Base-by-base conservation (phyloP, 768 basidiomycete genomes). In the Leccinum incarnatum region DNA sequence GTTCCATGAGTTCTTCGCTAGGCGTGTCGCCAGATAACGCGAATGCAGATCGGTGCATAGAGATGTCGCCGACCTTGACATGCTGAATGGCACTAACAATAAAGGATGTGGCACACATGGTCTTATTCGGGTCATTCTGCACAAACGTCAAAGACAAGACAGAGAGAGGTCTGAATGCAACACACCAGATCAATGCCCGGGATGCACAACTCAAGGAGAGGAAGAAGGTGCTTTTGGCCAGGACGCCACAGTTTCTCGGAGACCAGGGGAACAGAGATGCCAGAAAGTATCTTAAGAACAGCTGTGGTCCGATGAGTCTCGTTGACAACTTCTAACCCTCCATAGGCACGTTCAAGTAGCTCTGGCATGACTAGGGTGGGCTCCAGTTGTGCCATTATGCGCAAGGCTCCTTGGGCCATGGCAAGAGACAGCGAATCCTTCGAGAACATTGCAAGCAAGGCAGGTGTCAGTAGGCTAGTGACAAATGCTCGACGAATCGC, bases 291-390 rank as follows among this genome's bases (percentile, higher is more conserved):
- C 53, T 88, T 91, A 48, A 98, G 79, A 10, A 93, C 92, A 1
- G 95, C 91, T 2, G 93, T 94, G 4, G 95, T 97, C 42, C 95
- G 79, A 70, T 97, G 93, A 0, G 96, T 98, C 79, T 98, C 95
- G 62, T 95, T 95, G 17, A 98, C 83, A 11, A 88, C 87, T 69
- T 97, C 94, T n/a, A 98, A 77, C 0, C 94, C 94, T 37, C 89
- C 82, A 62, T 96, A 94, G 1, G 93, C 93, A 30, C 95, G 84
- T 67, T 97, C 95, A 23, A 98, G 79, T 12, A 98, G 78, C 45
- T 93, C 88, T 3, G 95, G 95, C 86, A 98, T 89, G 65, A 98
- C 82, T 34, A 96, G 75, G 17, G 80, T 78, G 0, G 96, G 93
- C 66, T 97, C 94, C 7, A 93, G 78, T 56, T 89, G 76, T 1